A percentile compares a stretch with the other conserved stretches of the same genome.
These are phyloP conservation scores for Leccinum disarticulatum DNA, from an alignment of 768 basidiomycete genomes.

Conservation along the genomic window DNA sequence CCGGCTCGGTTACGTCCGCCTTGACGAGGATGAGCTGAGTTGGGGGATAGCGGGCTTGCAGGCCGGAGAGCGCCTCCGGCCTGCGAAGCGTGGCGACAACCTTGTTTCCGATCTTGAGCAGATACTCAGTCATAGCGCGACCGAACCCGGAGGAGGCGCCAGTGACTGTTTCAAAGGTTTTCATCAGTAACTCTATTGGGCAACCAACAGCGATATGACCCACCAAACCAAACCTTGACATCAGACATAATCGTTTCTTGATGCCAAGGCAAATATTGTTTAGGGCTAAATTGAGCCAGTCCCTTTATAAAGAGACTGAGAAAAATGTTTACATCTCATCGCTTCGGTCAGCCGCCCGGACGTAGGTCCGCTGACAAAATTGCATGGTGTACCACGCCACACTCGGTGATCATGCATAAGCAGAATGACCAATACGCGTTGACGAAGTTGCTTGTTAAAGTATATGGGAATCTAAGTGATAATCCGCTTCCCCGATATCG, in stretches of 20 bases:
- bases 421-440: not conserved
- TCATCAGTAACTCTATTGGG: not conserved
- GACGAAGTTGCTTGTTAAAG: too few species aligned
- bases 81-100: slow-evolving; percentile 45
- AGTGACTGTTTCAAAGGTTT: not conserved
- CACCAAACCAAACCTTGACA: slow-evolving; percentile 22
- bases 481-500: not conserved
- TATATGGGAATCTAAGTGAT: not conserved
- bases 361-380: not conserved
- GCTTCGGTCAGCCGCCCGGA: not conserved
- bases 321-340: not conserved
- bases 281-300: not conserved
- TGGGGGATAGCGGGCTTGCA: slow-evolving; percentile 22
- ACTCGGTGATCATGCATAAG: not conserved
- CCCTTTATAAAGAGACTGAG: not conserved
- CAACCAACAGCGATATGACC: not conserved
- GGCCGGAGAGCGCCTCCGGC: slow-evolving; percentile 32
- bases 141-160: slow-evolving; percentile 42
- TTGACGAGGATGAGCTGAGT: slow-evolving; percentile 31
- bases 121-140: slow-evolving; percentile 26
- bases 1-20: slow-evolving; percentile 32
- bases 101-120: slow-evolving; percentile 34
- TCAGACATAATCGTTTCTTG: slow-evolving; percentile 10
- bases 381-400: not conserved
- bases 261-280: not conserved